These are phyloP conservation scores for Lactifluus pinguis DNA, from an alignment of 768 basidiomycete genomes.

Conservation along the genomic window DNA sequence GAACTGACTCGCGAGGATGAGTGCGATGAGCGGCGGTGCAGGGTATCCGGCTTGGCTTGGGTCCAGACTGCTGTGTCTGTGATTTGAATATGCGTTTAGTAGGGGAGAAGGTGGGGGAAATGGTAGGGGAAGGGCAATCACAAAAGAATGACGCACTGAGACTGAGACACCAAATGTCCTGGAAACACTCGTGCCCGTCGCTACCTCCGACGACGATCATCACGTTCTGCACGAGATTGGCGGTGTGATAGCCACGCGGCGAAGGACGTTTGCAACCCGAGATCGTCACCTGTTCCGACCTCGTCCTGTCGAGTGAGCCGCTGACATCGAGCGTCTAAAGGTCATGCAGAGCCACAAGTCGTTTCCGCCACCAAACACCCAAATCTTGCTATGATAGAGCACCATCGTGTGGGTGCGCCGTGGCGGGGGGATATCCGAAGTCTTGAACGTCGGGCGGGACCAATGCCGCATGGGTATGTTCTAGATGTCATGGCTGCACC, in stretches of 20 bases:
- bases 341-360: slow-evolving; percentile 84
- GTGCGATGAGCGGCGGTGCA: slow-evolving; percentile 67
- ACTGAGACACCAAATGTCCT: slow-evolving; percentile 81
- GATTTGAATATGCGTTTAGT: neutral
- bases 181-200: slow-evolving; percentile 82
- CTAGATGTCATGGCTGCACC: slow-evolving; percentile 69
- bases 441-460: slow-evolving; percentile 37
- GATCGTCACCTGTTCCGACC: slow-evolving; percentile 54
- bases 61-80: slow-evolving; percentile 30
- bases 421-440: slow-evolving; percentile 30
- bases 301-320: slow-evolving; percentile 32
- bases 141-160: slow-evolving; percentile 48
- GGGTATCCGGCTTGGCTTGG: slow-evolving; percentile 33
- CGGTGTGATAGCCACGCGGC: slow-evolving; percentile 85
- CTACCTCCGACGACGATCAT: slow-evolving; percentile 90
- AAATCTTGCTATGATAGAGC: slow-evolving; percentile 58
- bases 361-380: slow-evolving; percentile 92
- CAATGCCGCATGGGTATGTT: slow-evolving; percentile 64
- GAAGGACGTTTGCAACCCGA: slow-evolving; percentile 43
- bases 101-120: neutral
- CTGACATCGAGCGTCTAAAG: slow-evolving; percentile 78
- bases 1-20: slow-evolving; percentile 87
- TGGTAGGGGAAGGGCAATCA: no score
- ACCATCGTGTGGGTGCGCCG: slow-evolving; percentile 87
- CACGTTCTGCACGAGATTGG: slow-evolving; percentile 74